Evolutionary conservation across 768 basidiomycete genomes (phyloP), one percentile per base, ranked within the genome.

Genomic region (Leccinum broughii): DNA sequence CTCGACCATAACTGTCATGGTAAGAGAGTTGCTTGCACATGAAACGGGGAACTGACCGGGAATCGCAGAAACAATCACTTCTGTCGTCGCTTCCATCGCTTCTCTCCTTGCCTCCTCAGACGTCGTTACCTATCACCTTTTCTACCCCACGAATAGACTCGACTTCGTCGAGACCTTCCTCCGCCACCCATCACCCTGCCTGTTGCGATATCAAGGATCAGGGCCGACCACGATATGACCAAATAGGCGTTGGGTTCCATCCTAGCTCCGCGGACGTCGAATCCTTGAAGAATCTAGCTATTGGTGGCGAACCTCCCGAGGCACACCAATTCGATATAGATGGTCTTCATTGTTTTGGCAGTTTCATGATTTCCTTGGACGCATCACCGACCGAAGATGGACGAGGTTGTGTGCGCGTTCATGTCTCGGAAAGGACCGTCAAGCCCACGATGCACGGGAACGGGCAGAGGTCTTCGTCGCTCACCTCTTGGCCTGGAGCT

Each of bases 71-170:
- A 59, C 78, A 90, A 85, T 88, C 89, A 66, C 81, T 92, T 51
- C 80, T 92, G 49, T 92, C 89, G 66, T 88, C 89, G 3, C 81
- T 92, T 28, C 90, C 90, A 15, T 83, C 86, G 22, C 80, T 92
- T 49, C 81, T 92, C 56, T 86, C 89, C 22, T 78, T 89, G 76
- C 82, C 87, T 54, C 76, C 84, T 62, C 84, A 86, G 62, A 77
- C 80, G 22, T 66, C 82, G 26, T 66, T 85, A 13, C 84, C 85
- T 53, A 80, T 83, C 51, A 79, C 79, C 62, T 85, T 88, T 70
- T 80, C 83, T 26, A 73, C 85, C 59, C 82, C 87, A 26, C 74
- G 80, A 30, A 75, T 83, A 14, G 62, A 67, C 49, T 61, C 72
- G 20, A 62, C 68, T 39, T 64, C 70, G 17, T 73, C 79, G 58